Percentiles rank a stretch among this genome's conserved stretches.
These are phyloP conservation scores for Neurospora sp. DNA, from an alignment of 495 filamentous ascomycete genomes.

Conservation along the genomic window DNA sequence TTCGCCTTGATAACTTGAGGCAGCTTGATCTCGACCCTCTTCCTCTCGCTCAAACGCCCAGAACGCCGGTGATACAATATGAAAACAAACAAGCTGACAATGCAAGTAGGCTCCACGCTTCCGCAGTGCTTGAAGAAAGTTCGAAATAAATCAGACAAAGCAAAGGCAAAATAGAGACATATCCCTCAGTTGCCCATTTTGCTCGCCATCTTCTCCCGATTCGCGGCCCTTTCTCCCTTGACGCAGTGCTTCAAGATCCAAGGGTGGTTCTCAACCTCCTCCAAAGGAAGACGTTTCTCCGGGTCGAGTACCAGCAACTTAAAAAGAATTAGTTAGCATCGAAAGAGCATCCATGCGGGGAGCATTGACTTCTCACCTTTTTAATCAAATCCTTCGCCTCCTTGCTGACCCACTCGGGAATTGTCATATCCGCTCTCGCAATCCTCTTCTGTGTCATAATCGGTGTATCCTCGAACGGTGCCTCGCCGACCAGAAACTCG, in stretches of 20 bases:
- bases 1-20: neutral
- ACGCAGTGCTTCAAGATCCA: conserved; percentile 97
- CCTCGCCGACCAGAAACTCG: conserved; percentile 91
- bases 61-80: neutral
- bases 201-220: conserved; percentile 30
- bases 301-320: conserved; percentile 90
- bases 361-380: conserved; percentile 45
- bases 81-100: neutral
- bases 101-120: neutral
- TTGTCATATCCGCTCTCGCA: conserved; percentile 78
- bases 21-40: neutral
- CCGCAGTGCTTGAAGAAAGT: neutral
- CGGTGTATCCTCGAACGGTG: conserved; percentile 91
- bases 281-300: conserved; percentile 82
- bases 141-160: neutral
- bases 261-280: conserved; percentile 81
- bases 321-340: neutral
- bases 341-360: neutral
- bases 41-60: neutral
- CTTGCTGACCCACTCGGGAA: conserved; percentile 79
- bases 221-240: conserved; percentile 56
- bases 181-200: conserved; percentile 11
- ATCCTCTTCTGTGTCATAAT: conserved; percentile 93
- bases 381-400: conserved; percentile 92
- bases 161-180: neutral